Conservation (phyloP, 2,329 filamentous ascomycete genomes). For the Penicillium sp. region DNA sequence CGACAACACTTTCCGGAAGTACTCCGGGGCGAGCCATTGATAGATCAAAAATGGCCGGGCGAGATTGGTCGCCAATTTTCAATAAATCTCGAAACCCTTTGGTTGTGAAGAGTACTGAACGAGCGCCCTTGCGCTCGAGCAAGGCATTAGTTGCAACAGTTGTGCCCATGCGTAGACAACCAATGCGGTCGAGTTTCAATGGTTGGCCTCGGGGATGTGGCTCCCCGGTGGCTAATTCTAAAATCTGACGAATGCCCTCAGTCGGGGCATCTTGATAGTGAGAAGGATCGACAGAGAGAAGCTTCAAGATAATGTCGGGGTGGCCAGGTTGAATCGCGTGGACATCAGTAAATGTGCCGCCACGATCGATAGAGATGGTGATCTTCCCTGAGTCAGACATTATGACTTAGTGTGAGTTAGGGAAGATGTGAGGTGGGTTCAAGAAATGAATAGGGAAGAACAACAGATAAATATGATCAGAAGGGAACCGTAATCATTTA, state of each 20-base stretch:
- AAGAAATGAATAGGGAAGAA: background rate
- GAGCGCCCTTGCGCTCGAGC: constrained; percentile 84
- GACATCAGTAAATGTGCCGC: constrained; percentile 44
- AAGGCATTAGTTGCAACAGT: constrained; percentile 90
- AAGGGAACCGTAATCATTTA: constrained; percentile 12
- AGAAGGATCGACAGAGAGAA: constrained; percentile 42
- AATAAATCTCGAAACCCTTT: constrained; percentile 85
- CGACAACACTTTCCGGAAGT: constrained; percentile 77
- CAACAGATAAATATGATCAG: background rate
- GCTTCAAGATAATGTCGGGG: constrained; percentile 42
- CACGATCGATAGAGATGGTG: constrained; percentile 42
- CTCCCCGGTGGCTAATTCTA: constrained; percentile 40
- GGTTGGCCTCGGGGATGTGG: constrained; percentile 37
- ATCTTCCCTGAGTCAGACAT: constrained; percentile 35
- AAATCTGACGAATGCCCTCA: constrained; percentile 78
- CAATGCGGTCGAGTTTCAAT: constrained; percentile 38
- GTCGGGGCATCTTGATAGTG: constrained; percentile 58
- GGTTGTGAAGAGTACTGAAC: constrained; percentile 82
- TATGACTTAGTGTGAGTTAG: background rate
- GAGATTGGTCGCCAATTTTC: constrained; percentile 84
- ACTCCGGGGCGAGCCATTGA: constrained; percentile 83
- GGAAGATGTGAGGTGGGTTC: background rate
- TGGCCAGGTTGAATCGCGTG: constrained; percentile 39
- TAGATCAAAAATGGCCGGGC: constrained; percentile 87
- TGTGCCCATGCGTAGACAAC: constrained; percentile 81